Base-by-base conservation (phyloP, 306 rosid species). In the Medicago ruthenica region DNA sequence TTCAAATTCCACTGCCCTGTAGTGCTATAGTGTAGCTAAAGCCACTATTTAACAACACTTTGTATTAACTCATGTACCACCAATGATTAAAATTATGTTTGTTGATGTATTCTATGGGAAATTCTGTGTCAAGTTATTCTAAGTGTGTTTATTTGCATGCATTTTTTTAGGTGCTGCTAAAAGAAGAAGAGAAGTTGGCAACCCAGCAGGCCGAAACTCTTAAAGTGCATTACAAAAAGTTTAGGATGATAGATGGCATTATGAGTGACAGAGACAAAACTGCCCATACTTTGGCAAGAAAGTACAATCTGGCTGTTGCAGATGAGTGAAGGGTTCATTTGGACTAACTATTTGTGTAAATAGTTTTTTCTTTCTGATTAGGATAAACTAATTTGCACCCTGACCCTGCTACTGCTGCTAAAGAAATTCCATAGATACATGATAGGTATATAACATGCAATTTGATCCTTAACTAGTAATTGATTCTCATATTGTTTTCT, bases 181-280 rank as follows among this genome's bases (percentile, higher is more conserved):
- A 79, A 67, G 93, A 87, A 59, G 95, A 92, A 75, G 90, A 82
- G 88, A 81, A 88, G 78, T 92, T 94, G 18, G 83, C 87, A 6
- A 53, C 71, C 74, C 87, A 84, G 89, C 98, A 94, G 80, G 61
- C 45, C 22, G 89, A 78, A 2, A 31, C 78, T 9, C 87, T 92
- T 15, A 81, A 80, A 53, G 64, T 53, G 70, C 83, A 84, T 75
- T 79, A 85, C 76, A 84, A 78, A 60, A 94, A 92, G 86, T 85
- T 77, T 31, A 91, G 80, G 80, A 68, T 83, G 76, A 71, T 94
- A 22, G 87, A 88, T 0, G 63, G 79, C 22, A 80, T 94, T 31
- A 67, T 87, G 67, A 0, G 70, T 37, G 31, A 27, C 27, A 24
- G 27, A 24, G 97, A 94, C 83, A 89, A 83, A 84, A 79, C 87